Evolutionary conservation across 2,329 filamentous ascomycete genomes (phyloP), one percentile per base, ranked within the genome.

Genomic region (Aciculosporium take): DNA sequence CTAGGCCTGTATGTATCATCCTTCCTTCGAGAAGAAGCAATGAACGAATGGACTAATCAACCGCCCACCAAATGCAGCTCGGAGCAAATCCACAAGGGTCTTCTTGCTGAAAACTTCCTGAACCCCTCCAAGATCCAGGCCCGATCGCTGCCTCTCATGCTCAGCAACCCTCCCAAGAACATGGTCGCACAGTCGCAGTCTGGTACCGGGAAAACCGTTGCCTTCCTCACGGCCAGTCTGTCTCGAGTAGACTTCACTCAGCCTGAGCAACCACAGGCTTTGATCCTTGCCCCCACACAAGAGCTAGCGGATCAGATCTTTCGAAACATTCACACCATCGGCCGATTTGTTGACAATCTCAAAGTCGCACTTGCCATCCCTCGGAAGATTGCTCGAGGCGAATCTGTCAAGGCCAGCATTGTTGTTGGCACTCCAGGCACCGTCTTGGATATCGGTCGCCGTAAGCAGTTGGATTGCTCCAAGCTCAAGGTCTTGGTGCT

Each of bases 141-240:
- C 62, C 85, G 82, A 52, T 91, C 91, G 1, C 74, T 98, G 15
- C 91, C 91, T 23, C 72, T 98, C 42, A 82, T 98, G 56, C 74
- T 98, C 48, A 68, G 74, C 52, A 71, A 94, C 56, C 89, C 91
- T n/a, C 82, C 89, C 1, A 72, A 73, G 49, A 96, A 96, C 63
- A 83, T 98, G 74, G 89, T 98, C 56, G 91, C 88, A 3, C 91
- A 98, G 64, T 98, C 91, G n/a, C 91, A 98, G 62, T 98, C 91
- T 2, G 91, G 91, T 52, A 98, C 91, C 17, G 91, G 91, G 56
- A 98, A 98, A 70, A 98, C 91, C 0, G 91, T 88, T 17, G 91
- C 91, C 18, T 98, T 98, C 60, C 84, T 91, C 35, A 80, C 94
- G 47, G 94, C 94, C 46, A 83, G 94, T 46, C 73, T 98, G 31